Percentiles rank a stretch among this genome's conserved stretches.
Evolutionary conservation across 441 rosid genomes (phyloP).

Genomic region (Capsella rubella): DNA sequence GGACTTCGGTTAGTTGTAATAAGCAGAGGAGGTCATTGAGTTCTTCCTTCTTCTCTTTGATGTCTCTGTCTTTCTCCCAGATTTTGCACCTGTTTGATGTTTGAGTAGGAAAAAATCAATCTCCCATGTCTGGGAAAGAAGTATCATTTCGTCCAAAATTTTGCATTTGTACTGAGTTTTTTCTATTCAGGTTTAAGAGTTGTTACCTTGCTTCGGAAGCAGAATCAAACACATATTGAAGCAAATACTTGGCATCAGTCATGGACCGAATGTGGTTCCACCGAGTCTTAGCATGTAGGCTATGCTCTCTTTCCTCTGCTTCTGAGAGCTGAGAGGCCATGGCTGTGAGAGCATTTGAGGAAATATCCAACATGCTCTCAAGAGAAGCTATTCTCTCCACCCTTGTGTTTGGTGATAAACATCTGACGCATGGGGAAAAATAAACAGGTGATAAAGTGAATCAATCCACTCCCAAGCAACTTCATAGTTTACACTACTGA

Average conservation of each 20-base stretch:
- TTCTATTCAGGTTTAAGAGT: background rate
- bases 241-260: constrained; percentile 72
- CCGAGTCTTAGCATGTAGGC: constrained; percentile 56
- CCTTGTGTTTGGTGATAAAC: constrained; percentile 65
- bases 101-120: constrained; percentile 13
- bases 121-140: background rate
- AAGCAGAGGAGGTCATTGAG: constrained; percentile 59
- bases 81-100: constrained; percentile 54
- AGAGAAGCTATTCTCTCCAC: constrained; percentile 64
- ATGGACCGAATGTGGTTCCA: constrained; percentile 68
- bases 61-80: constrained; percentile 63
- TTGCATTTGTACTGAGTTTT: too few relatives aligned
- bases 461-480: constrained; percentile 1
- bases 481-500: constrained; percentile 1
- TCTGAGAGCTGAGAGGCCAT: constrained; percentile 82
- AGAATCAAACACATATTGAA: constrained; percentile 64
- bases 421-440: constrained; percentile 44
- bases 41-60: constrained; percentile 67
- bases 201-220: constrained; percentile 65
- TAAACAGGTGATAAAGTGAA: constrained; percentile 40
- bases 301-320: constrained; percentile 72
- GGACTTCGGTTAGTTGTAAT: constrained; percentile 60
- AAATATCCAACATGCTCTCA: constrained; percentile 69
- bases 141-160: background rate
- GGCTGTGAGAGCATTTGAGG: constrained; percentile 60